Evolutionary conservation across 768 basidiomycete genomes (phyloP).

Genomic region (Kwoniella heveanensis): DNA sequence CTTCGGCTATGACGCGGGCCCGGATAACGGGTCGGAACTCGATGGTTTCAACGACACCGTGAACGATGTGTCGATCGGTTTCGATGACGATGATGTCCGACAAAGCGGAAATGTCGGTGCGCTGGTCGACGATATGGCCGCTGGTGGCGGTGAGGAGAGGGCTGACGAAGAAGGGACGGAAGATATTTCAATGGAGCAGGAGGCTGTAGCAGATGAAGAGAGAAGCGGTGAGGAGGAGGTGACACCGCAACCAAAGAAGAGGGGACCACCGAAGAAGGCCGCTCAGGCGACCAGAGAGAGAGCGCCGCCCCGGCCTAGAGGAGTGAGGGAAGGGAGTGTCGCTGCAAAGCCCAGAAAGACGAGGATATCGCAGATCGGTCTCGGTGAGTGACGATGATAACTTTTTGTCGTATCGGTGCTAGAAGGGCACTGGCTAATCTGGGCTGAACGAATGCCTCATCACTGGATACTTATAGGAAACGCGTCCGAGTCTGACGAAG

Average conservation of each 20-base stretch:
- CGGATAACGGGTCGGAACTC: neutral
- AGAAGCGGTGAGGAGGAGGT: slow-evolving; percentile 6
- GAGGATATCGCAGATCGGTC: slow-evolving; percentile 27
- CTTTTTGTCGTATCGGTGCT: neutral
- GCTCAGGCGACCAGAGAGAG: slow-evolving; percentile 16
- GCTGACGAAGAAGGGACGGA: slow-evolving; percentile 30
- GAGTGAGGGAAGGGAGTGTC: slow-evolving; percentile 12
- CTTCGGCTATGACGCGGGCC: slow-evolving; percentile 4
- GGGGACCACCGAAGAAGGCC: slow-evolving; percentile 20
- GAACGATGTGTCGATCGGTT: slow-evolving; percentile 1
- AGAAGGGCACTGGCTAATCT: no score
- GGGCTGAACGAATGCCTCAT: no score
- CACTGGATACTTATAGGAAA: no score
- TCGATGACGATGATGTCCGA: neutral
- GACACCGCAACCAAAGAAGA: slow-evolving; percentile 5
- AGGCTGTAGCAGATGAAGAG: slow-evolving; percentile 18
- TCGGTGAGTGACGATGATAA: slow-evolving; percentile 8
- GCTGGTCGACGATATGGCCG: slow-evolving; percentile 21
- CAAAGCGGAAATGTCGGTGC: slow-evolving; percentile 6
- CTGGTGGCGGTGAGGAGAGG: slow-evolving; percentile 25
- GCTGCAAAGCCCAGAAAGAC: slow-evolving; percentile 21
- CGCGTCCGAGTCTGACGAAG: slow-evolving; percentile 12
- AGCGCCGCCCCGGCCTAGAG: slow-evolving; percentile 4
- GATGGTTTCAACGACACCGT: slow-evolving; percentile 9
- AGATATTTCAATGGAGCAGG: slow-evolving; percentile 30